Base-by-base conservation (phyloP, 1,284 basidiomycete genomes). In the Ustilago shanxiensis region DNA sequence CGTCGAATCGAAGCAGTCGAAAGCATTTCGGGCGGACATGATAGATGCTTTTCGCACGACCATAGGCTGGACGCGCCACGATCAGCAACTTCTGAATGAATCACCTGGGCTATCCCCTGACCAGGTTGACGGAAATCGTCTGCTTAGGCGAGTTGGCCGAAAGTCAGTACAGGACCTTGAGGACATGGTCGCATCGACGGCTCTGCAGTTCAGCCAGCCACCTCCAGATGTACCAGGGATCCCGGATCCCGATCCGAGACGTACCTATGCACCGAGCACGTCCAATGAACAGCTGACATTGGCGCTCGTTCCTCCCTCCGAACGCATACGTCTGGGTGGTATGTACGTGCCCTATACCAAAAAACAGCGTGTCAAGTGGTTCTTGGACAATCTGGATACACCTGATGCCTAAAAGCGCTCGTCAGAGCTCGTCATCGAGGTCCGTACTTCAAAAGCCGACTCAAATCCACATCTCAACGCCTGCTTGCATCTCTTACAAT, bases 281-380 rank as follows among this genome's bases (percentile, higher is more conserved):
- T 13, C 45, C 14, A 44, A 58, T 16, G 61, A 70, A 8, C 55
- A 64, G 56, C 44, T 75, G 4, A 28, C 57, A 1, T 41, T 68
- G 4, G 51, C 33, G n/a, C 22, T 76, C 20, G 51, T 66, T 1
- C 67, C 73, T n/a, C 61, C 73, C 3, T 28, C 60, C 2, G 68
- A 68, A 20, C 47, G 61, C 2, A 60, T 76, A 29, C 61, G 52
- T 14, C 47, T 76, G 1, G 73, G 73, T 28, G 68, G 64, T 31
- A 60, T 71, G 60, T 76, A 76, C 31, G 68, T 71, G 11, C 73
- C 73, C 35, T 76, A 68, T 56, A 76, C 73, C 49, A 72, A 72
- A 50, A 14, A 55, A 24, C 68, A 76, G 44, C 73, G 73, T 31
- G 31, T 76, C 18, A 47, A 50, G 26, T 76, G 73, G 73, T 76